Evolutionary conservation across 1,284 basidiomycete species (phyloP), one percentile per base, ranked within the genome.

Genomic region (Trichosporon sp.): DNA sequence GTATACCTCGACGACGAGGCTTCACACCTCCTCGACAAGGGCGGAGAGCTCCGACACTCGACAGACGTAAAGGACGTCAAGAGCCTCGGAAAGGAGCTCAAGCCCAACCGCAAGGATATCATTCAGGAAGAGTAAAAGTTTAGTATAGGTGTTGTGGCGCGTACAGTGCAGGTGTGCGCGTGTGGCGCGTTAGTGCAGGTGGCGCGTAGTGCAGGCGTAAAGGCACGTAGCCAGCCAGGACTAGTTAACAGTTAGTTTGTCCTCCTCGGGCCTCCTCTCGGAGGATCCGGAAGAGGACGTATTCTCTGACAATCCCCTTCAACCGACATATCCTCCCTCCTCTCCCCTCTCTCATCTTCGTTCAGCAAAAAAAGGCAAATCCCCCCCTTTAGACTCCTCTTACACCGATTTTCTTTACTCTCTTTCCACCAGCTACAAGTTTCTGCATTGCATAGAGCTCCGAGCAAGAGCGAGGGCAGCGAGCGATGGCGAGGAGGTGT

Each of bases 91-190:
- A 78, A 70, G 66, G 76, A 76, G 16, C 68, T 76, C 57, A 78
- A 77, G 75, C 78, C 78, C 9, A 79, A 78, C 70, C 73, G 76
- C 68, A 77, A 80, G 63, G 79, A 80, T 62, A 79, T 80, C 68
- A 66, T 80, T 29, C 69, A 71, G 7, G 77, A 78, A 60, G 74
- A 78, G 66, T 44, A 44, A 44, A 67, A 49, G 25, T 54, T 29
- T 54, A 54, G 49, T 54, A 25, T 19, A 27, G n/a, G n/a, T n/a
- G n/a, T n/a, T n/a, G n/a, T n/a, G n/a, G n/a, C n/a, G n/a, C n/a
- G n/a, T n/a, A n/a, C n/a, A n/a, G n/a, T n/a, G n/a, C n/a, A n/a
- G n/a, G n/a, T n/a, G n/a, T n/a, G n/a, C n/a, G n/a, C n/a, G n/a
- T n/a, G n/a, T n/a, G n/a, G n/a, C n/a, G n/a, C n/a, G n/a, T n/a